Evolutionary conservation across 305 asterid species (phyloP).

Genomic region (Solanum hybrid): DNA sequence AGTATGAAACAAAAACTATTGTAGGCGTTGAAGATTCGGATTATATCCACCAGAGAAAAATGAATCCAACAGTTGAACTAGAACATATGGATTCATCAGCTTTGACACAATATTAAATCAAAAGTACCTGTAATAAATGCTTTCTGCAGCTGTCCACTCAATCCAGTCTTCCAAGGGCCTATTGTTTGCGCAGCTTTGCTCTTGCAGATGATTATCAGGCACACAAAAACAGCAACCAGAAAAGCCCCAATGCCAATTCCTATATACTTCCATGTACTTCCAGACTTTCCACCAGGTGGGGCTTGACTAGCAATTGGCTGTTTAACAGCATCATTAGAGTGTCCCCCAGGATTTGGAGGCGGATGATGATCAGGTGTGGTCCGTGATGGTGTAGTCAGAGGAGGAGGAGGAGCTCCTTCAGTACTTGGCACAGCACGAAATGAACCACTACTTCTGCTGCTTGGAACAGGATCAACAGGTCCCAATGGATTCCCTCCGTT

Average conservation of each 20-base stretch:
- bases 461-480: slow-evolving; percentile 30
- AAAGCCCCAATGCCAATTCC: slow-evolving; percentile 37
- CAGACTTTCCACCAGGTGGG: slow-evolving; percentile 14
- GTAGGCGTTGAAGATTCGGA: neutral
- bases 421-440: slow-evolving; percentile 58
- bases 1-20: neutral
- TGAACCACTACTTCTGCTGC: slow-evolving; percentile 76
- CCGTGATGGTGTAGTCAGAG: slow-evolving; percentile 10
- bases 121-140: slow-evolving; percentile 17
- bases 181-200: slow-evolving; percentile 47
- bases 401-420: slow-evolving; percentile 20
- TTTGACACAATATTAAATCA: neutral
- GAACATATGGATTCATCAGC: neutral
- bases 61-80: neutral
- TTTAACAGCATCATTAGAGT: neutral
- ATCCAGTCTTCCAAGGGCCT: slow-evolving; percentile 85
- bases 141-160: slow-evolving; percentile 84
- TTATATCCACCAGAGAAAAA: neutral
- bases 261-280: slow-evolving; percentile 32
- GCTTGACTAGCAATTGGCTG: slow-evolving; percentile 13
- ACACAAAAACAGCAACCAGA: slow-evolving; percentile 28
- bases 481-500: slow-evolving; percentile 17
- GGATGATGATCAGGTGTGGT: slow-evolving; percentile 14
- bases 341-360: slow-evolving; percentile 7
- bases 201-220: slow-evolving; percentile 36